Base-by-base conservation (phyloP, 176 grass and related monocot species). In the Hordeum marinum region DNA sequence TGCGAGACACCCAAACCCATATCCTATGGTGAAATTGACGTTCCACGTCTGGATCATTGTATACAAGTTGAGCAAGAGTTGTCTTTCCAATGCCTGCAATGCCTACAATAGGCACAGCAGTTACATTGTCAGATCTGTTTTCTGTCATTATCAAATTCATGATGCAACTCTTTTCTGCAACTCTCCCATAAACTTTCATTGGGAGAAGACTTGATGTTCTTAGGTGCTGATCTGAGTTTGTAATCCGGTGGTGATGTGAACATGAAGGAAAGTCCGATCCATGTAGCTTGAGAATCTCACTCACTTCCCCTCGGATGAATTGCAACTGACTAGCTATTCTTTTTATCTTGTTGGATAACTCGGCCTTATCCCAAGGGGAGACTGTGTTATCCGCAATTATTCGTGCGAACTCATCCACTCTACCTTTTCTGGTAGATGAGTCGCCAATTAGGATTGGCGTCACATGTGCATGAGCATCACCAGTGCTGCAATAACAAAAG, bases 41-140 rank as follows among this genome's bases (percentile, higher is more conserved):
- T 27, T 45, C 0, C 12, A 72, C 23, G 1, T 12, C 3, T 27
- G 12, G 40, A 27, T 72, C 69, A 9, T 72, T 72, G 3, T 72
- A 46, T 15, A 72, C 41, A 72, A 9, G 3, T 46, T 72, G 40
- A 27, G 69, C 13, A 0, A 72, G 23, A 46, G 7, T 2, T 46
- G 69, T 72, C 4, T 72, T 72, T 3, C 69, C 69, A 46, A 70
- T 20, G 17, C 69, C 69, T 14, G 68, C 68, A 25, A 71, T 71
- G 37, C 68, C 68, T 21, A 85, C 83, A 29, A 89, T 74, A 42
- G 88, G 83, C 0, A 90, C 11, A 29, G 80, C 11, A 23, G 5
- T 3, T 24, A 70, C 0, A 20, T 5, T 1, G 0, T 26, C 13
- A 61, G 25, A 36, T 10, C 3, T 29, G 4, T 37, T 9, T 9